Conservation (phyloP, 1,139 yeast genomes). For the Yamadazyma taylorii region DNA sequence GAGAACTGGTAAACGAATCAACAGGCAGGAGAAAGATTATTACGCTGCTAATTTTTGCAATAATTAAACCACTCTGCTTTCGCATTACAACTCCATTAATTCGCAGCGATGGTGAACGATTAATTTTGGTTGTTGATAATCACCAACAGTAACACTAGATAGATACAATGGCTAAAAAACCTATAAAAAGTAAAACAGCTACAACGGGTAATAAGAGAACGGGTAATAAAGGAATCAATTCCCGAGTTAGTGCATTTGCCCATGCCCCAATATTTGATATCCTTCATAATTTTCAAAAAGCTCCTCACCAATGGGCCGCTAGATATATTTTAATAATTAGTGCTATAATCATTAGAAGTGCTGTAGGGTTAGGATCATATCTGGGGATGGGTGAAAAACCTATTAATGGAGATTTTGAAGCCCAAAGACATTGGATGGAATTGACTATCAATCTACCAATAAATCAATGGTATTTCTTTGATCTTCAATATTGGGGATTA, state of each 20-base stretch:
- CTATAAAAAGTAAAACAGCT: no score
- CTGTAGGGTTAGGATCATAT: slow-evolving; percentile 86
- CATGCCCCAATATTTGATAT: slow-evolving; percentile 42
- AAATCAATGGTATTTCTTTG: slow-evolving; percentile 83
- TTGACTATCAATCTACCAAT: slow-evolving; percentile 76
- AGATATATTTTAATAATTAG: slow-evolving; percentile 73
- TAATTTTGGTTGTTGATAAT: no score
- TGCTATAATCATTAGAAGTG: slow-evolving; percentile 75
- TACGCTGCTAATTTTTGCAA: no score
- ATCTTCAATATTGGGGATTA: slow-evolving; percentile 90
- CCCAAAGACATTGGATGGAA: slow-evolving; percentile 98
- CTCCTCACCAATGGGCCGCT: slow-evolving; percentile 89
- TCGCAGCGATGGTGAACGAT: no score
- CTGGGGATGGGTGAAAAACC: slow-evolving; percentile 75
- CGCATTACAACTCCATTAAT: no score
- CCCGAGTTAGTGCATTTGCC: slow-evolving; percentile 20
- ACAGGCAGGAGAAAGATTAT: no score
- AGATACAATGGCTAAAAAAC: no score
- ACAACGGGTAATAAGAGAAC: background rate
- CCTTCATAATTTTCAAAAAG: slow-evolving; percentile 45
- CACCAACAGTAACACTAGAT: no score
- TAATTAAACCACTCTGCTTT: no score
- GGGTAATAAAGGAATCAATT: background rate
- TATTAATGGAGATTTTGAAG: slow-evolving; percentile 93
- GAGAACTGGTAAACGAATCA: no score